Conservation (phyloP, 2,329 filamentous ascomycete species). For the Microascus cirrosus region DNA sequence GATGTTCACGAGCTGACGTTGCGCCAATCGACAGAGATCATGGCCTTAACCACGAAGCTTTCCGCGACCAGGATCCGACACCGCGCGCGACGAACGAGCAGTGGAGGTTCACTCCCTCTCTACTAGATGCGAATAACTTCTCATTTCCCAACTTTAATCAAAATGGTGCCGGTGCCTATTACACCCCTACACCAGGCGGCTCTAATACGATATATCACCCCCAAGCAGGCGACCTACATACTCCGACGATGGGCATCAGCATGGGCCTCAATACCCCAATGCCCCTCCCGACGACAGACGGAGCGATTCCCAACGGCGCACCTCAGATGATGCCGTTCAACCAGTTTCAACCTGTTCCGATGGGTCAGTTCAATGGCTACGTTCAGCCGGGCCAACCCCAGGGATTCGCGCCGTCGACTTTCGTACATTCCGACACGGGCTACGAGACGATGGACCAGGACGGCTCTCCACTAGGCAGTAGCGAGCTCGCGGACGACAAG, state of each 20-base stretch:
- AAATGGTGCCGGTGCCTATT: constrained; percentile 67
- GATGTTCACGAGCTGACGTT: neutral
- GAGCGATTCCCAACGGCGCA: constrained; percentile 44
- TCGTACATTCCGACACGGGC: constrained; percentile 61
- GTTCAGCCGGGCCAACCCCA: constrained; percentile 29
- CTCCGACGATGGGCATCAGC: constrained; percentile 61
- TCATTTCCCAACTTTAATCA: constrained; percentile 70
- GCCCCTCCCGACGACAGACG: constrained; percentile 62
- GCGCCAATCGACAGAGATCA: neutral
- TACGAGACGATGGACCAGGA: constrained; percentile 75
- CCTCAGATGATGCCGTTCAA: constrained; percentile 52
- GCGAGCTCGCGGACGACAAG: constrained; percentile 23
- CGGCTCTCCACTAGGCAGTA: constrained; percentile 50
- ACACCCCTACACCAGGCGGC: constrained; percentile 76
- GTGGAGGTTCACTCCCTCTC: constrained; percentile 80
- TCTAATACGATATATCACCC: constrained; percentile 72
- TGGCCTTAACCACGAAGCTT: constrained; percentile 22
- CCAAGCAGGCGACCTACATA: constrained; percentile 79
- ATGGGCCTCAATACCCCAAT: constrained; percentile 74
- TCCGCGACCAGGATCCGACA: constrained; percentile 68
- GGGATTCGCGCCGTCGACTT: constrained; percentile 64
- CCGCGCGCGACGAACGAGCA: constrained; percentile 69
- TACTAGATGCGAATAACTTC: constrained; percentile 78
- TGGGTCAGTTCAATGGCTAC: constrained; percentile 64
- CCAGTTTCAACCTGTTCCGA: constrained; percentile 51